Base-by-base conservation (phyloP, 139 green algal species). In the Asterochloris erici region DNA sequence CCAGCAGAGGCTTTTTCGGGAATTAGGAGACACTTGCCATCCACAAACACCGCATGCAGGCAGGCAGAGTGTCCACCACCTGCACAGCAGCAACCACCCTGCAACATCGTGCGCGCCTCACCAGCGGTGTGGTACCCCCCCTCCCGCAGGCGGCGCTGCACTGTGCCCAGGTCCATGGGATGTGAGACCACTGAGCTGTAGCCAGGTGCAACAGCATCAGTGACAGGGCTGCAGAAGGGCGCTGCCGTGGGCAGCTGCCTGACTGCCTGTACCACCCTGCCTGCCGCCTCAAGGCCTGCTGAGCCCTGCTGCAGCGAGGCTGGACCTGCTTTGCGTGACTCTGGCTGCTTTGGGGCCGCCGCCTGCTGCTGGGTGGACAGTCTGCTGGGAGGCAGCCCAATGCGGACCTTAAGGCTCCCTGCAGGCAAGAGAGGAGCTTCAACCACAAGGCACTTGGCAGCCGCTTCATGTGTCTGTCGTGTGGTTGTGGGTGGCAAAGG, bases 121-220 rank as follows among this genome's bases (percentile, higher is more conserved):
- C 77, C 71, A 54, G 77, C n/a, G 14, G 63, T 62, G 61, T 15
- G 12, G 70, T 90, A 90, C 16, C 73, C 13, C 19, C 68, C 47
- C 16, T 61, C 60, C n/a, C 81, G 54, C n/a, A 93, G 78, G 74
- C 82, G 83, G 69, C 69, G 61, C 13, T 21, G 74, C 28, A 93
- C 82, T 13, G 83, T 92, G 64, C 73, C 75, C 63, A 93, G 83
- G 79, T 93, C 85, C 90, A 93, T 93, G 81, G 90, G 89, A 9
- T 78, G 86, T 1, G 26, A 27, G n/a, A 93, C 79, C 4, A 90
- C 79, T 9, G 81, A 26, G n/a, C 24, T 17, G 69, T 91, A 91
- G 21, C 74, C 86, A 13, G 88, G 88, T 14, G 78, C 83, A 9
- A 68, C n/a, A 63, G 24, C 64, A 26, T 81, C 79, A 16, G 60